A percentile compares a stretch with the other conserved stretches of the same genome.
phyloP scores from a whole-genome alignment of 73 alveolate genomes.

The Breviolum minutum region DNA sequence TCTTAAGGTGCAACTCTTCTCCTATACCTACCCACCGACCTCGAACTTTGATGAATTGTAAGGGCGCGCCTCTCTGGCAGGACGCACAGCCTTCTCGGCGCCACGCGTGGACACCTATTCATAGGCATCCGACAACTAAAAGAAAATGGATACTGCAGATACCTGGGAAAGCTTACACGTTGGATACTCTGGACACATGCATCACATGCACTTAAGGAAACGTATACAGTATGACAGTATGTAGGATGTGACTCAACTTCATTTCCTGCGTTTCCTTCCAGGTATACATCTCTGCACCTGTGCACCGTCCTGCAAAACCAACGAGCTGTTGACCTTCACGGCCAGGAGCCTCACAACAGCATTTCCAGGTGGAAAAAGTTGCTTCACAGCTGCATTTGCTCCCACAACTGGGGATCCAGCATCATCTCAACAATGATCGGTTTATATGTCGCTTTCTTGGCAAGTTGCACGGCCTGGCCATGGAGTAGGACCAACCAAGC shows the following conservation, averaged over 20 bases:
- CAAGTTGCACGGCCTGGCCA: constrained; percentile 78
- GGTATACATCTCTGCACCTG: constrained; percentile 14
- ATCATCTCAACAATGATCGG: constrained; percentile 92
- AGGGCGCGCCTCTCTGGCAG: constrained; percentile 68
- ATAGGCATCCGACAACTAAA: not conserved
- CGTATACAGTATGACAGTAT: too few species aligned
- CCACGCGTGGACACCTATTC: constrained; percentile 66
- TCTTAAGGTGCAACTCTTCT: too few species aligned
- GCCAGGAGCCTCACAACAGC: constrained; percentile 51
- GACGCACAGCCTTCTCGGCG: constrained; percentile 90
- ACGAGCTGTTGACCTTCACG: constrained; percentile 77
- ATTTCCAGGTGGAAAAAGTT: not conserved
- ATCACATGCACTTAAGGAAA: not conserved
- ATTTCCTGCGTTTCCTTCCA: not conserved
- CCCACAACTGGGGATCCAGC: not conserved
- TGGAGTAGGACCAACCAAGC: not conserved
- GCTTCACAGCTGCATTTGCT: not conserved
- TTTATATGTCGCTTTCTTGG: constrained; percentile 66
- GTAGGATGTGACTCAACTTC: not conserved
- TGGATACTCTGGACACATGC: not conserved
- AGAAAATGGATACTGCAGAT: not conserved
- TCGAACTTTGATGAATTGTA: not conserved
- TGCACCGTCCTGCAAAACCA: constrained; percentile 88
- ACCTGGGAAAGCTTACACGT: not conserved
- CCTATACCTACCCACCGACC: too few species aligned